These are phyloP conservation scores for Mallotus japonicus DNA, from an alignment of 441 rosid species.

Conservation along the genomic window DNA sequence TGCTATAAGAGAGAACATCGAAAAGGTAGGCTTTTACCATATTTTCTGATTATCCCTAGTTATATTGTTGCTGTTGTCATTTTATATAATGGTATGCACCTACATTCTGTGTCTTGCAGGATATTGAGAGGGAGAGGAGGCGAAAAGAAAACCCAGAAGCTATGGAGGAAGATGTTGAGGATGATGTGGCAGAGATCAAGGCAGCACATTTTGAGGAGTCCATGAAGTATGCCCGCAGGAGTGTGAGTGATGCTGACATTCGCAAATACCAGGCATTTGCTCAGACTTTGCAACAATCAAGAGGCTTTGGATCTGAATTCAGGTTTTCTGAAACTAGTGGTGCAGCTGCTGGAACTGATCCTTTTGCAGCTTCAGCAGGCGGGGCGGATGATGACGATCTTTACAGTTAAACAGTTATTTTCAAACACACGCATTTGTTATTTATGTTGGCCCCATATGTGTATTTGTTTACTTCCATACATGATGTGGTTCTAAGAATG, in stretches of 20 bases:
- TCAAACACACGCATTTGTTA: not conserved
- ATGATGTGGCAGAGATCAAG: constrained; percentile 62
- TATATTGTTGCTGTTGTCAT: not conserved
- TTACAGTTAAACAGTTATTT: constrained; percentile 44
- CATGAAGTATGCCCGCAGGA: constrained; percentile 67
- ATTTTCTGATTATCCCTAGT: not conserved
- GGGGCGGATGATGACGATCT: constrained; percentile 79
- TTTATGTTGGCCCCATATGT: constrained; percentile 4
- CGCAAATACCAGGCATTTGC: constrained; percentile 75
- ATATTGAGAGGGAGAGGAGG: constrained; percentile 65
- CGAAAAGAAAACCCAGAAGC: constrained; percentile 60
- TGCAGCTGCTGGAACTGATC: constrained; percentile 47
- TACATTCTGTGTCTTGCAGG: constrained; percentile 30
- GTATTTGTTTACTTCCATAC: constrained; percentile 1
- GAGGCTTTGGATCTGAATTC: constrained; percentile 67
- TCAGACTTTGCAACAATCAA: constrained; percentile 69
- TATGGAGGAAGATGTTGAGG: constrained; percentile 72
- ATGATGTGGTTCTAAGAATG: constrained; percentile 10
- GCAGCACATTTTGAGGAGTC: constrained; percentile 77
- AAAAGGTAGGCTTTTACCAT: constrained; percentile 41
- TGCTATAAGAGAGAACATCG: constrained; percentile 73
- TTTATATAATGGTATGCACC: not conserved
- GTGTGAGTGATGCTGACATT: constrained; percentile 76
- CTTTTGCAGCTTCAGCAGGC: constrained; percentile 65
- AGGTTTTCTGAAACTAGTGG: constrained; percentile 42